Percentiles rank a stretch among this genome's conserved stretches.
Conservation (phyloP, 345 rosid genomes). For the Limnanthes douglasii region DNA sequence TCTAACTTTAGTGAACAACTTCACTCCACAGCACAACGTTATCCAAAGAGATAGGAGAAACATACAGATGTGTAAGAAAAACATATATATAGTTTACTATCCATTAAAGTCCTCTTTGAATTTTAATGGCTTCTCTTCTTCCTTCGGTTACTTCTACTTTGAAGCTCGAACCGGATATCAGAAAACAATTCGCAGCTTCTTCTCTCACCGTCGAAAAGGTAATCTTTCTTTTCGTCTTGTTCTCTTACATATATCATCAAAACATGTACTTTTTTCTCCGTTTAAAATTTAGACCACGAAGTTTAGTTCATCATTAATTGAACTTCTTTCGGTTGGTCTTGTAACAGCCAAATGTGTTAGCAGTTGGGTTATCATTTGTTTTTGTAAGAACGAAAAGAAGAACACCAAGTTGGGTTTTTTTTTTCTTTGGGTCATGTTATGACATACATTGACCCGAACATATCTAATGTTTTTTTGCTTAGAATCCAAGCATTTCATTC, state of each 20-base stretch:
- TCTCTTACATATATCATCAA: neutral
- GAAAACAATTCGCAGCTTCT: conserved; percentile 11
- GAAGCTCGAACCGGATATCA: conserved; percentile 18
- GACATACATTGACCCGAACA: too few relatives aligned
- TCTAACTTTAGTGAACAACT: too few relatives aligned
- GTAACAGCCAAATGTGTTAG: neutral
- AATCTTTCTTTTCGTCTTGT: neutral
- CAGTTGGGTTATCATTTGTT: neutral
- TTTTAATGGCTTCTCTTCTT: conserved; percentile 28
- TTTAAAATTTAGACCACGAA: too few relatives aligned
- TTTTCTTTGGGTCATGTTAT: too few relatives aligned
- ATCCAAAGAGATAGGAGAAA: conserved; percentile 3
- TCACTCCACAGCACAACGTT: neutral
- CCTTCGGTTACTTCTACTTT: conserved; percentile 18
- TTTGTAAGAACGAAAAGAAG: too few relatives aligned
- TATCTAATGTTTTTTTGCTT: too few relatives aligned
- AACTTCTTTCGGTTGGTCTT: neutral
- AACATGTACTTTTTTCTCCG: too few relatives aligned
- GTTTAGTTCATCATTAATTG: neutral
- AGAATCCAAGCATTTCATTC: conserved; percentile 14
- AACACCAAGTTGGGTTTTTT: too few relatives aligned
- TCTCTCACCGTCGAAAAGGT: conserved; percentile 19
- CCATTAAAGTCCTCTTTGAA: neutral
- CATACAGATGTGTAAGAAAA: too few relatives aligned
- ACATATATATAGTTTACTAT: conserved; percentile 4